Percentiles rank a stretch among this genome's conserved stretches.
Evolutionary conservation across 208 protist genomes (phyloP).

Genomic region (Tetramitus jugosus): DNA sequence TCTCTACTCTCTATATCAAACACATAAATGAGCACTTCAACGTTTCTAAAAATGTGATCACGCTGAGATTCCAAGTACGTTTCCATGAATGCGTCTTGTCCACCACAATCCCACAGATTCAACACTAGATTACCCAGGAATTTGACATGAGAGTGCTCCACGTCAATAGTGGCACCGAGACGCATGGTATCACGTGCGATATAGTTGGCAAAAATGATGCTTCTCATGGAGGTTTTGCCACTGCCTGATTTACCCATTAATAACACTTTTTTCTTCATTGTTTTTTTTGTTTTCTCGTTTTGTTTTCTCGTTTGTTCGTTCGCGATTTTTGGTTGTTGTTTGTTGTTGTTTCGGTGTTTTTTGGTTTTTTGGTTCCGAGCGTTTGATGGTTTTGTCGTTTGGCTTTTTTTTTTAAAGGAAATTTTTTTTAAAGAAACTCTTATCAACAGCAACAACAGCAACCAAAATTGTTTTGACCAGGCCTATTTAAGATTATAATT

Average conservation of each 20-base stretch:
- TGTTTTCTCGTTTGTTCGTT: too few relatives aligned
- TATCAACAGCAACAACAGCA: too few relatives aligned
- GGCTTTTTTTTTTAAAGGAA: too few relatives aligned
- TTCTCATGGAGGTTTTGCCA: constrained; percentile 97
- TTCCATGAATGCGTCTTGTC: constrained; percentile 94
- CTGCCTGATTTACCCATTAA: constrained; percentile 47
- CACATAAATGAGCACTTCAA: constrained; percentile 97
- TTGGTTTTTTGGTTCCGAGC: too few relatives aligned
- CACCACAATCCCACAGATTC: constrained; percentile 98
- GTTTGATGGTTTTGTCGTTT: too few relatives aligned
- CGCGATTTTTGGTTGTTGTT: too few relatives aligned
- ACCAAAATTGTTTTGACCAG: too few relatives aligned
- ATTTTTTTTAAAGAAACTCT: too few relatives aligned
- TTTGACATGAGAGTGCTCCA: constrained; percentile 94
- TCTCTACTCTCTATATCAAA: constrained; percentile 85
- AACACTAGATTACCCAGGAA: constrained; percentile 97
- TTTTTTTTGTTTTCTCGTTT: too few relatives aligned
- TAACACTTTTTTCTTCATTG: too few relatives aligned
- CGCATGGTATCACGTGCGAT: constrained; percentile 82
- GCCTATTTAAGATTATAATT: too few relatives aligned
- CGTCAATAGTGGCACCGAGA: constrained; percentile 80
- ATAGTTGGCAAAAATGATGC: constrained; percentile 99
- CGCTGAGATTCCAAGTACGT: constrained; percentile 92
- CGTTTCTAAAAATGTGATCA: constrained; percentile 97
- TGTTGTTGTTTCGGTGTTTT: too few relatives aligned